These are phyloP conservation scores for Daldinia concentrica DNA, from an alignment of 495 filamentous ascomycete genomes.

Conservation along the genomic window DNA sequence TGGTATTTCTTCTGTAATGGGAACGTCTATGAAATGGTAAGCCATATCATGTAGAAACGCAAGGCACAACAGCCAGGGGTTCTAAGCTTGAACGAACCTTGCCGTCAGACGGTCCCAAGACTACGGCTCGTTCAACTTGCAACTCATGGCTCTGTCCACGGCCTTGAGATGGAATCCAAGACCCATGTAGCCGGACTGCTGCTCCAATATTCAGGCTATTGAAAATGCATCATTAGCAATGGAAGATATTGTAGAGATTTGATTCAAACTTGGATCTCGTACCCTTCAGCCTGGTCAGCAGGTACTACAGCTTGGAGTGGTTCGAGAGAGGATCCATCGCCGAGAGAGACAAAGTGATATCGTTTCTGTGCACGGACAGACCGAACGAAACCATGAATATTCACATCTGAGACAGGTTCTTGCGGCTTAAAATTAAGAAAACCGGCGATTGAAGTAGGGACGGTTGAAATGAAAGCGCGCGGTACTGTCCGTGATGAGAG, in stretches of 20 bases:
- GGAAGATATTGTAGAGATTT: slow-evolving; percentile 23
- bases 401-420: slow-evolving; percentile 47
- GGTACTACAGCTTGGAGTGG: slow-evolving; percentile 84
- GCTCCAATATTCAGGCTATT: slow-evolving; percentile 80
- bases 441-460: slow-evolving; percentile 31
- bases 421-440: slow-evolving; percentile 45
- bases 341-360: slow-evolving; percentile 81
- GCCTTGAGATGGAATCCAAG: slow-evolving; percentile 79
- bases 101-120: slow-evolving; percentile 80
- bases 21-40: slow-evolving; percentile 68
- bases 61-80: slow-evolving; percentile 14
- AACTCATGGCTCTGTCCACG: slow-evolving; percentile 83
- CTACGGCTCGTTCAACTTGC: slow-evolving; percentile 69
- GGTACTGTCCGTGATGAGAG: slow-evolving; percentile 16
- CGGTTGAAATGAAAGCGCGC: slow-evolving; percentile 38
- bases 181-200: slow-evolving; percentile 79
- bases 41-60: slow-evolving; percentile 34
- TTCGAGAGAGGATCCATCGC: slow-evolving; percentile 84
- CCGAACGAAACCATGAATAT: slow-evolving; percentile 80
- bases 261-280: slow-evolving; percentile 52
- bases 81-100: slow-evolving; percentile 64
- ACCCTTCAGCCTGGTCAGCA: slow-evolving; percentile 80
- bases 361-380: slow-evolving; percentile 88
- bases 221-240: slow-evolving; percentile 34
- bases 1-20: slow-evolving; percentile 96